Conservation (phyloP, 768 basidiomycete genomes). For the Boletus patriciae region DNA sequence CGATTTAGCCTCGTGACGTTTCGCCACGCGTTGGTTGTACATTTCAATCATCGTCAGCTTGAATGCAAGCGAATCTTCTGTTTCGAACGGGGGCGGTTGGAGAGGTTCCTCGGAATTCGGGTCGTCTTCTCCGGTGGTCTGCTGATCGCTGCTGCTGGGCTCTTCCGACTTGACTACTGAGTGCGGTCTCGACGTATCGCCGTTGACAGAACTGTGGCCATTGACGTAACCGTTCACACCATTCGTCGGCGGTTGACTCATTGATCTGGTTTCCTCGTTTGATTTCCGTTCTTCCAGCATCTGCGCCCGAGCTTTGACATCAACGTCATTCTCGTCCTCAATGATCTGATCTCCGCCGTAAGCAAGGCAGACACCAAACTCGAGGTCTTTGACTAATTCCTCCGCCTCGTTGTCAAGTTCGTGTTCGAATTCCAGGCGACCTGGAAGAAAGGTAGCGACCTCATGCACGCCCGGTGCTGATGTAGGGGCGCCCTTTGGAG, state of each 20-base stretch:
- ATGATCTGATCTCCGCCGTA: constrained; percentile 82
- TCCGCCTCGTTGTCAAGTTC: constrained; percentile 98
- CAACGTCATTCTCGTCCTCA: constrained; percentile 76
- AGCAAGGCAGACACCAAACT: constrained; percentile 85
- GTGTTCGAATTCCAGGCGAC: constrained; percentile 97
- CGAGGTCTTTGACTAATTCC: constrained; percentile 90
- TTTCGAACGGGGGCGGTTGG: constrained; percentile 80
- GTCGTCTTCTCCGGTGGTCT: constrained; percentile 51
- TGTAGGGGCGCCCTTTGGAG: constrained; percentile 75
- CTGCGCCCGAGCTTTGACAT: constrained; percentile 55
- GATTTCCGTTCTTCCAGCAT: constrained; percentile 42
- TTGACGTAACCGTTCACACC: constrained; percentile 33
- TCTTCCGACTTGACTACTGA: constrained; percentile 45
- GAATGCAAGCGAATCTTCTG: constrained; percentile 77
- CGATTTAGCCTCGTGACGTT: constrained; percentile 79
- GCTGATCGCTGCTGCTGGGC: constrained; percentile 34
- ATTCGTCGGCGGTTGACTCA: constrained; percentile 26
- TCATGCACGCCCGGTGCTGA: constrained; percentile 93
- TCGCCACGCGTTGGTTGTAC: constrained; percentile 86
- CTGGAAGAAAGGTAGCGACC: constrained; percentile 89
- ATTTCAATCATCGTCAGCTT: constrained; percentile 89
- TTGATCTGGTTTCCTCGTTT: constrained; percentile 16
- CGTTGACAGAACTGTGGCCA: constrained; percentile 40
- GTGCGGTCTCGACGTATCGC: constrained; percentile 29
- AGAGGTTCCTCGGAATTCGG: constrained; percentile 63